Conservation (phyloP, 352 stramenopile genomes). For the Phytophthora hibernalis region DNA sequence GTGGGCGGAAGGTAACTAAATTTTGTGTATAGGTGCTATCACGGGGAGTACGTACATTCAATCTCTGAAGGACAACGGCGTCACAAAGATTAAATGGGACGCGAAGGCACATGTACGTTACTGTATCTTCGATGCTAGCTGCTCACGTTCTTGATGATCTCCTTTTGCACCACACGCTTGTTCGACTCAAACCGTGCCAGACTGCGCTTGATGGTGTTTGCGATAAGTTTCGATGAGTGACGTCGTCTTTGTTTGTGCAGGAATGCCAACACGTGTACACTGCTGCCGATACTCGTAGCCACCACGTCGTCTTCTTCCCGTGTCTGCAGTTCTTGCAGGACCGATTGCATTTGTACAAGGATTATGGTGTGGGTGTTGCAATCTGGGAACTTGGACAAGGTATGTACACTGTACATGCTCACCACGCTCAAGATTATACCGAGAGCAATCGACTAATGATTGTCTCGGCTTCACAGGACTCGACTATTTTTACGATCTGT, state of each 20-base stretch:
- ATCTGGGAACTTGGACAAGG: slow-evolving; percentile 88
- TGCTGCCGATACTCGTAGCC: slow-evolving; percentile 26
- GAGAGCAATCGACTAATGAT: not conserved
- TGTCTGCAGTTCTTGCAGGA: slow-evolving; percentile 85
- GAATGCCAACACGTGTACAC: slow-evolving; percentile 75
- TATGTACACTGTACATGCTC: too few species aligned
- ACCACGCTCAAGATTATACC: not conserved
- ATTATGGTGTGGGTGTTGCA: slow-evolving; percentile 56
- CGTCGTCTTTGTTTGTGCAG: slow-evolving; percentile 29
- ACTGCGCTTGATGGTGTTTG: too few species aligned
- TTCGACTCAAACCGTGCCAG: too few species aligned
- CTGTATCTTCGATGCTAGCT: not conserved
- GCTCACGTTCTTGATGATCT: too few species aligned
- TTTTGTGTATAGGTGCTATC: slow-evolving; percentile 44
- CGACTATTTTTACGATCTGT: slow-evolving; percentile 81
- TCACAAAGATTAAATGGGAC: slow-evolving; percentile 63
- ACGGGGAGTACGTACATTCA: slow-evolving; percentile 52
- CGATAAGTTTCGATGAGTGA: not conserved
- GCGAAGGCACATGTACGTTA: slow-evolving; percentile 47
- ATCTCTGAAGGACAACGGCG: slow-evolving; percentile 43
- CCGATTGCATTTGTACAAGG: slow-evolving; percentile 61
- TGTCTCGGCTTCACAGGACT: slow-evolving; percentile 48
- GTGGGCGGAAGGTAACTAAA: not conserved
- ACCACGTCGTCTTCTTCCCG: slow-evolving; percentile 75
- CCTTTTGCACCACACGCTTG: too few species aligned